Percentiles rank a stretch among this genome's conserved stretches.
Evolutionary conservation across 2,329 filamentous ascomycete genomes (phyloP).

Genomic region (Seiridium cupressi): DNA sequence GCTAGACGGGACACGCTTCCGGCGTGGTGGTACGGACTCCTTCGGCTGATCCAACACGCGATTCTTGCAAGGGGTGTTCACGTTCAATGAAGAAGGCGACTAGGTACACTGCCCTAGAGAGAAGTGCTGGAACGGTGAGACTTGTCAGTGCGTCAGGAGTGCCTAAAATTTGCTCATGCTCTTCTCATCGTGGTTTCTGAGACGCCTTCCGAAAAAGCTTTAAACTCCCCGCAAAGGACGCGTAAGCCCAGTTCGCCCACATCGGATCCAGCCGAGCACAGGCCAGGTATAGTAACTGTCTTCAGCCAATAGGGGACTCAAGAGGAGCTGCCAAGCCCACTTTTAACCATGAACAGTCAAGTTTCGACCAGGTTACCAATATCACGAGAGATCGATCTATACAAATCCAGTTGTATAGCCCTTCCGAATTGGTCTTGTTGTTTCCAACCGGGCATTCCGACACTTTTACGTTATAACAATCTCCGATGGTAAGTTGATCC

Average conservation of each 20-base stretch:
- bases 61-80: no score
- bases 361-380: neutral
- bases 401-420: neutral
- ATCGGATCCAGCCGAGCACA: neutral
- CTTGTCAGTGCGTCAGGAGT: no score
- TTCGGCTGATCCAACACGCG: no score
- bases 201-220: neutral
- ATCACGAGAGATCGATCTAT: neutral
- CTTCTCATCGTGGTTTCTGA: no score
- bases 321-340: neutral
- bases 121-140: no score
- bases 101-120: no score
- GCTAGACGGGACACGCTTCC: no score
- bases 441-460: neutral
- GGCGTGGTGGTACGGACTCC: no score
- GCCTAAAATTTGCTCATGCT: no score
- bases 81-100: no score
- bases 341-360: neutral
- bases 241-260: neutral
- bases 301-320: neutral
- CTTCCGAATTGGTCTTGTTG: neutral
- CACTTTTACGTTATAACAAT: neutral
- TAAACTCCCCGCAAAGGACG: neutral
- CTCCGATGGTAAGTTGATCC: neutral
- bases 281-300: neutral